Percentiles rank a stretch among this genome's conserved stretches.
Conservation (phyloP, 305 asterid species). For the Solanum hybrid region DNA sequence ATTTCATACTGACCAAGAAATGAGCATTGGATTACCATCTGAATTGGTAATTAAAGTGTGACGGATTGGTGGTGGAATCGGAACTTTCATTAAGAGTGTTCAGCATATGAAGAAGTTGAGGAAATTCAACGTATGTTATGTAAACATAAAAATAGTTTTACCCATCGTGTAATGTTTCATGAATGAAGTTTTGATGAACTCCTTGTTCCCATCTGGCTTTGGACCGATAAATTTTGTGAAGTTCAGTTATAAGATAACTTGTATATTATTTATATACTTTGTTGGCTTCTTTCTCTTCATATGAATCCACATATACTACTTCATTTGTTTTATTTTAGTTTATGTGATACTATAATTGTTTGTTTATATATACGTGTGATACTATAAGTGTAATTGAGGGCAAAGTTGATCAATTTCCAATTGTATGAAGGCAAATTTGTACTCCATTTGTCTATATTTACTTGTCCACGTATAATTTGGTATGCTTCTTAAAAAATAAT, state of each 20-base stretch:
- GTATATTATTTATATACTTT: neutral
- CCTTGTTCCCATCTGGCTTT: neutral
- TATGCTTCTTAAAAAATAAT: too few species aligned
- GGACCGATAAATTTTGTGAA: neutral
- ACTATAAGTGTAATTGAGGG: neutral
- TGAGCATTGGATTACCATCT: neutral
- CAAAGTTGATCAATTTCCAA: neutral
- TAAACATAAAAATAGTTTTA: neutral
- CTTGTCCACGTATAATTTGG: neutral
- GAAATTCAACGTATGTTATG: neutral
- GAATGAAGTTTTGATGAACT: neutral
- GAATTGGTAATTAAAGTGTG: neutral
- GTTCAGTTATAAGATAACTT: neutral
- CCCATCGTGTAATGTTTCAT: neutral
- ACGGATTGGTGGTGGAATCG: rapidly evolving
- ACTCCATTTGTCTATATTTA: neutral
- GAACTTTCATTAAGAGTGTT: neutral
- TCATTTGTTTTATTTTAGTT: neutral
- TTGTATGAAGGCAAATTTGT: neutral
- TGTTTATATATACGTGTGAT: neutral
- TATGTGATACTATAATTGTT: neutral
- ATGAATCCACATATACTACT: neutral
- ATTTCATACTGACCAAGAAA: neutral
- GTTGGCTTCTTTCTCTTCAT: neutral
- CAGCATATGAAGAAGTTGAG: neutral